Conservation (phyloP, 2,329 filamentous ascomycete genomes). For the Fusarium citri region DNA sequence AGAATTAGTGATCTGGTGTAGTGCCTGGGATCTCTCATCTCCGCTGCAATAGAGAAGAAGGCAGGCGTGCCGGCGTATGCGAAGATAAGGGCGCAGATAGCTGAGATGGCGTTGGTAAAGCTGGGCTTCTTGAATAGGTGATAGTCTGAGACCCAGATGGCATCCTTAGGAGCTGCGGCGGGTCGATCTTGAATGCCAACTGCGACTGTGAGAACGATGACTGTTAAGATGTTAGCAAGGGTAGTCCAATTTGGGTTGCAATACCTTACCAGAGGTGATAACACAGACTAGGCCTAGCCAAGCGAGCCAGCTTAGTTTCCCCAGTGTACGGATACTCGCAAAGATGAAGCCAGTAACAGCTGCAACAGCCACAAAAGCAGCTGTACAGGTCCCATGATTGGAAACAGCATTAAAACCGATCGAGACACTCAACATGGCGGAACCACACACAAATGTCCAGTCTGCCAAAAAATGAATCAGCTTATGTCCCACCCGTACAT, state of each 20-base stretch:
- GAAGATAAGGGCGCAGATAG: slow-evolving; percentile 52
- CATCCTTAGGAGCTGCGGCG: slow-evolving; percentile 26
- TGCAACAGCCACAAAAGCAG: slow-evolving; percentile 55
- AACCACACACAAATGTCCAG: slow-evolving; percentile 40
- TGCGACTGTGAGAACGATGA: slow-evolving; percentile 38
- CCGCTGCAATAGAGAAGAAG: slow-evolving; percentile 50
- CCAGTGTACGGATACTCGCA: slow-evolving; percentile 49
- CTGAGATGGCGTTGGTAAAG: slow-evolving; percentile 50
- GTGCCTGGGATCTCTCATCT: slow-evolving; percentile 50
- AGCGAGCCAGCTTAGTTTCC: slow-evolving; percentile 49
- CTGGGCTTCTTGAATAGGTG: slow-evolving; percentile 48
- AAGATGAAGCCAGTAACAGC: slow-evolving; percentile 46
- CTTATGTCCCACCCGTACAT: neutral
- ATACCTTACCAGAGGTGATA: slow-evolving; percentile 25
- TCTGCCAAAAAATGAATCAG: slow-evolving; percentile 1
- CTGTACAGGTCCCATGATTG: slow-evolving; percentile 53
- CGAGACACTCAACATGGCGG: slow-evolving; percentile 48
- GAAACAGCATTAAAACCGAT: slow-evolving; percentile 56
- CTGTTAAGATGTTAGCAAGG: neutral
- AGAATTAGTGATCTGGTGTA: slow-evolving; percentile 47
- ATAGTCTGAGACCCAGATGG: slow-evolving; percentile 48
- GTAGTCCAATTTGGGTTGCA: accelerated
- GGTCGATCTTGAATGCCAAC: slow-evolving; percentile 39
- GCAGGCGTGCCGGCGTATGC: slow-evolving; percentile 53
- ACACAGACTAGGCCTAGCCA: slow-evolving; percentile 42